Evolutionary conservation across 768 basidiomycete species (phyloP).

Genomic region (Leccinum broughii): DNA sequence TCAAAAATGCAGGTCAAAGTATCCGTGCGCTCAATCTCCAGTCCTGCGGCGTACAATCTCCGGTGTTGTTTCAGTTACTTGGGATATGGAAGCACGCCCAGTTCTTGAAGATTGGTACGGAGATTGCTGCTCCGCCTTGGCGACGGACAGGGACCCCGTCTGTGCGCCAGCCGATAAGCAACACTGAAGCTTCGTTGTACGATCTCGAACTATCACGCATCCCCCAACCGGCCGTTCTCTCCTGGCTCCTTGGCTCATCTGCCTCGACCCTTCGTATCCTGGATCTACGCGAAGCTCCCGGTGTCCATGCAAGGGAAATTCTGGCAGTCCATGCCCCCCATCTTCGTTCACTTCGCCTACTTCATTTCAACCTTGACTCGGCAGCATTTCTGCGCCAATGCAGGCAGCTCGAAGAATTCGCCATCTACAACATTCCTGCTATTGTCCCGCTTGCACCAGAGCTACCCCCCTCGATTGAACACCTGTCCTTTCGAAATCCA

Average conservation of each 20-base stretch:
- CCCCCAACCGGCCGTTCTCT: constrained; percentile 31
- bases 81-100: constrained; percentile 37
- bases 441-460: constrained; percentile 31
- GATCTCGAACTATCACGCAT: constrained; percentile 42
- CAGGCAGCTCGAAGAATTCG: constrained; percentile 41
- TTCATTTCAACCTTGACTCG: constrained; percentile 35
- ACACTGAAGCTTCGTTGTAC: constrained; percentile 32
- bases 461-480: constrained; percentile 41
- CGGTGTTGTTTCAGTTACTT: constrained; percentile 44
- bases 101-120: constrained; percentile 40
- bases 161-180: constrained; percentile 4
- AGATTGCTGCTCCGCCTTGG: constrained; percentile 39
- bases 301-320: constrained; percentile 21
- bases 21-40: constrained; percentile 37
- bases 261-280: constrained; percentile 38
- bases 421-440: constrained; percentile 38
- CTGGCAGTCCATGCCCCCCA: constrained; percentile 33
- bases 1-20: constrained; percentile 23
- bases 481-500: constrained; percentile 40
- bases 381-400: constrained; percentile 38
- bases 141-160: constrained; percentile 15
- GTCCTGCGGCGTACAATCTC: constrained; percentile 42
- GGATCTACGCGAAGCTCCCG: constrained; percentile 40
- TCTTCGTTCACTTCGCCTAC: constrained; percentile 46
- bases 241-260: constrained; percentile 42